phyloP scores from a whole-genome alignment of 2,329 filamentous ascomycete species.

The Apiospora koreana region DNA sequence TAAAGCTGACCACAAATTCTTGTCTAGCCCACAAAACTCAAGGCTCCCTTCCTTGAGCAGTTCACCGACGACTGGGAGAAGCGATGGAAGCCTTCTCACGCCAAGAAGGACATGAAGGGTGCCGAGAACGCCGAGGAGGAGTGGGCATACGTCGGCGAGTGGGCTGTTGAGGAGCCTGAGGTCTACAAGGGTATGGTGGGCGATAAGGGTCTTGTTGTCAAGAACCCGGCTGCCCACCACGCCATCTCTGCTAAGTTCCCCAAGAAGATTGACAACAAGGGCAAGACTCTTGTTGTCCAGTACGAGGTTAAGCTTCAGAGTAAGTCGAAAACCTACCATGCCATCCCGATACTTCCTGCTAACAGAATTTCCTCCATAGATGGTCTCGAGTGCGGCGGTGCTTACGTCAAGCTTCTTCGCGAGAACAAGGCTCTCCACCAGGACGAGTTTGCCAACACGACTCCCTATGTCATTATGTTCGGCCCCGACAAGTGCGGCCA shows the following conservation, averaged over 20 bases:
- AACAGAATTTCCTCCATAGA: constrained; percentile 52
- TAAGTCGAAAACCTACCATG: constrained; percentile 49
- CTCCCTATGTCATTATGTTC: constrained; percentile 99
- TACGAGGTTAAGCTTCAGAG: constrained; percentile 99
- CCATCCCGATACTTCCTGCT: constrained; percentile 29
- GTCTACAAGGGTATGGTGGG: constrained; percentile 91
- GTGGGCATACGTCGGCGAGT: constrained; percentile 96
- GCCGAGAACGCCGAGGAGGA: constrained; percentile 81
- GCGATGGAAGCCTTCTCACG: constrained; percentile 92
- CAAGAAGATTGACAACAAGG: constrained; percentile 96
- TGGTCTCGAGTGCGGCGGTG: constrained; percentile 95
- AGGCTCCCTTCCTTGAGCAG: constrained; percentile 96
- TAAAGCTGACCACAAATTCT: constrained; percentile 8
- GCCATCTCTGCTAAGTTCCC: constrained; percentile 99
- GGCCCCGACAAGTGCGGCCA: constrained; percentile 98
- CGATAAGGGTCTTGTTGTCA: constrained; percentile 96
- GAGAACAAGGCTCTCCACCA: constrained; percentile 96
- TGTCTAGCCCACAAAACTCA: constrained; percentile 76
- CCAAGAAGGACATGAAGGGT: constrained; percentile 85
- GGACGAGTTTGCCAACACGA: constrained; percentile 97
- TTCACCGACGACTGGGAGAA: constrained; percentile 96
- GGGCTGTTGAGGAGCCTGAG: constrained; percentile 91
- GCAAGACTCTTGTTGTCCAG: constrained; percentile 94
- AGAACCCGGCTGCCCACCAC: constrained; percentile 97
- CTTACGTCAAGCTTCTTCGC: constrained; percentile 98